Percentiles rank a stretch among this genome's conserved stretches.
These are phyloP conservation scores for Poterioochromonas sp. DNA, from an alignment of 352 stramenopile genomes.

Conservation along the genomic window DNA sequence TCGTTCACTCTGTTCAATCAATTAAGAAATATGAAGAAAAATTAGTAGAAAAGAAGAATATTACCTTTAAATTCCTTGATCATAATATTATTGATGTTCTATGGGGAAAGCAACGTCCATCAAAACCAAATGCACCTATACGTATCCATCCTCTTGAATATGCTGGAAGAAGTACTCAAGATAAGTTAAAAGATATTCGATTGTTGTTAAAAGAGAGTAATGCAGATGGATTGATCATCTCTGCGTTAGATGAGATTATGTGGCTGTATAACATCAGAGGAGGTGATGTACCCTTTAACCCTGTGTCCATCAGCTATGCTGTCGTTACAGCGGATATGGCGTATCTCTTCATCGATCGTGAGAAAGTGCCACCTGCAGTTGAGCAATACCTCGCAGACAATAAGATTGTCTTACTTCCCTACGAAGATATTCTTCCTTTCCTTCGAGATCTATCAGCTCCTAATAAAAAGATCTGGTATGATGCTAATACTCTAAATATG, in stretches of 20 bases:
- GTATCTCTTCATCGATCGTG: conserved; percentile 79
- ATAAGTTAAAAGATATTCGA: conserved; percentile 77
- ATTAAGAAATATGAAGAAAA: conserved; percentile 52
- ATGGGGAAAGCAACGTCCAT: conserved; percentile 65
- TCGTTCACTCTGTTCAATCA: conserved; percentile 77
- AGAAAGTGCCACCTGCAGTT: conserved; percentile 54
- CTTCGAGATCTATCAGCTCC: not conserved
- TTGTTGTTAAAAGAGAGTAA: conserved; percentile 71
- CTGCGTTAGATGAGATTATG: conserved; percentile 84
- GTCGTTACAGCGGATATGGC: conserved; percentile 51
- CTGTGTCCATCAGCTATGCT: conserved; percentile 40
- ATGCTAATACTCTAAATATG: not conserved
- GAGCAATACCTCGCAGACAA: not conserved
- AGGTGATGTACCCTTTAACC: conserved; percentile 91
- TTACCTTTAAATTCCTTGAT: not conserved
- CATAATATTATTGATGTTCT: conserved; percentile 75
- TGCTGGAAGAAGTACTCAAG: conserved; percentile 71
- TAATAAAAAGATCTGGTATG: not conserved
- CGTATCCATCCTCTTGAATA: conserved; percentile 84
- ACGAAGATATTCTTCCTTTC: not conserved
- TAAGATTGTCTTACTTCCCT: not conserved
- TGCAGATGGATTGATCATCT: conserved; percentile 81
- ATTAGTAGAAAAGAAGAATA: not conserved
- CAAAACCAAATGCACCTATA: conserved; percentile 62
- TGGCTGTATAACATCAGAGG: conserved; percentile 97